Evolutionary conservation across 306 rosid species (phyloP), one percentile per base, ranked within the genome.

Genomic region (Myrica gale): DNA sequence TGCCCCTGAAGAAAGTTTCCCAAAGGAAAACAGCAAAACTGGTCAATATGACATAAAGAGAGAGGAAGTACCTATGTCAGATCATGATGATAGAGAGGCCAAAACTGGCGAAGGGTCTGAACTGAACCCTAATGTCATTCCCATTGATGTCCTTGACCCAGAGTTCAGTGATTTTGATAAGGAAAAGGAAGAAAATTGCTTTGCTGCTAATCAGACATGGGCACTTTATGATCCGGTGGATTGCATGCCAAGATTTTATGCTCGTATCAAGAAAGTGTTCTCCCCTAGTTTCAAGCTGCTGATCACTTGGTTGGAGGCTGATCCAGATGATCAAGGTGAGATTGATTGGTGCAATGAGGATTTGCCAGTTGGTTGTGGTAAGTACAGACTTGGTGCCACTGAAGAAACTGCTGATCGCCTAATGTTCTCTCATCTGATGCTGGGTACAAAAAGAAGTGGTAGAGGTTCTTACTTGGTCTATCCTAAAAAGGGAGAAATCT

Each of bases 211-310:
- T 77, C 97, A 95, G 75, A 70, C 78, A 3, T 95, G 98, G 98
- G 95, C 97, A 47, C 54, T 87, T 47, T 95, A 84, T 86, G 98
- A 92, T 84, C 43, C 77, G 47, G 15, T 15, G 32, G 93, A 88
- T 80, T 70, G 84, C 43, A 90, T 95, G 97, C 98, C 98, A 50
- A 89, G 98, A 84, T 95, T 71, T 80, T 95, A 92, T 83, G 97
- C 97, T 42, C 74, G 79, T 17, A 72, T 95, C 72, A 88, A 78
- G 84, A 89, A 89, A 84, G 93, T 90, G 43, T 56, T 85, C 79
- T 82, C 85, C 54, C 85, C 88, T 76, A 85, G 74, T 41, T 95
- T 91, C 80, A 82, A 79, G 85, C 78, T 94, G 84, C 85, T 23
- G 82, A 78, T 90, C 77, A 78, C 80, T 21, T 95, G 98, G 98